Conservation (phyloP, 768 basidiomycete genomes). For the Russula griseocarnosa region DNA sequence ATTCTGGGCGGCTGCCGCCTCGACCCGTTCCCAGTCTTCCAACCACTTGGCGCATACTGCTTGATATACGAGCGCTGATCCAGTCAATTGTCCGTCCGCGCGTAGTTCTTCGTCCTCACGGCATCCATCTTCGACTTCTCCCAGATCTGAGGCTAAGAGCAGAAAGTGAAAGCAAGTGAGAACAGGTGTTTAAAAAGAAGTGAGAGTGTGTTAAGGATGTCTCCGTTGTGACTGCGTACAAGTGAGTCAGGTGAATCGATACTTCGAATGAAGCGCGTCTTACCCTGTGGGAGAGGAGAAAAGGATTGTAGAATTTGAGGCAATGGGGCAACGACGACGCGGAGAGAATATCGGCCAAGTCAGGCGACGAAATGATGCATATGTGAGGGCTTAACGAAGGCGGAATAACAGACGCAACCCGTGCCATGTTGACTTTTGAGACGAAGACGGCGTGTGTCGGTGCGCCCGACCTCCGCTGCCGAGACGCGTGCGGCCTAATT, state of each 20-base stretch:
- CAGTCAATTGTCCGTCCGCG: constrained; percentile 81
- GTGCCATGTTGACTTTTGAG: constrained; percentile 12
- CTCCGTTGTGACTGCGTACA: constrained; percentile 62
- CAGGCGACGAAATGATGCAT: constrained; percentile 66
- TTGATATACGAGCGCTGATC: constrained; percentile 69
- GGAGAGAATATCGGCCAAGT: constrained; percentile 59
- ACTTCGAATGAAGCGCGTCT: not conserved
- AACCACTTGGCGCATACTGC: constrained; percentile 67
- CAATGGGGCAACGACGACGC: constrained; percentile 62
- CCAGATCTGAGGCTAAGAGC: constrained; percentile 74
- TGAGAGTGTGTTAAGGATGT: constrained; percentile 65
- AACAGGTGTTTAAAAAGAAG: no score
- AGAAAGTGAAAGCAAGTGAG: no score
- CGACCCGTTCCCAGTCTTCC: constrained; percentile 52
- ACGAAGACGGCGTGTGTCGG: not conserved
- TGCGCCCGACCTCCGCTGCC: not conserved
- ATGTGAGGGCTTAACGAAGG: constrained; percentile 79
- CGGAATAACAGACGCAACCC: constrained; percentile 55
- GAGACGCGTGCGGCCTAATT: not conserved
- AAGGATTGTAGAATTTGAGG: constrained; percentile 79
- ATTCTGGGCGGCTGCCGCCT: constrained; percentile 34
- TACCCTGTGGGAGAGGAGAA: constrained; percentile 78
- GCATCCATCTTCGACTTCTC: constrained; percentile 67
- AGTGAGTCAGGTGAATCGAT: constrained; percentile 15
- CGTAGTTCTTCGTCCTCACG: constrained; percentile 76